phyloP scores from a whole-genome alignment of 2,329 filamentous ascomycete genomes.

The Penicillium brasilianum region DNA sequence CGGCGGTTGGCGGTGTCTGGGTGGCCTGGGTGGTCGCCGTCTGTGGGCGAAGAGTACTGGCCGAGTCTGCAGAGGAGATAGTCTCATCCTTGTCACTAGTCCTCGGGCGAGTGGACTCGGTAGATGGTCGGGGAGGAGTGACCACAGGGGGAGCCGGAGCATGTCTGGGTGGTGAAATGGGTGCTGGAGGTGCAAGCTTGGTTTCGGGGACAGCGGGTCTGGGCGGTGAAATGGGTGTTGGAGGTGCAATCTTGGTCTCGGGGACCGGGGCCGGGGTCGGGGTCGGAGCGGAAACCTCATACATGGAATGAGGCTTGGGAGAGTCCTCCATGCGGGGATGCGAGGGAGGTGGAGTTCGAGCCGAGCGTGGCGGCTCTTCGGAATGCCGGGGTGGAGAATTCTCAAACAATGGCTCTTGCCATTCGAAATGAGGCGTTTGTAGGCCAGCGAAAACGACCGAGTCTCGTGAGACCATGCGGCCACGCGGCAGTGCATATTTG shows the following conservation, averaged over 20 bases:
- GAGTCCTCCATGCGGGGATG: constrained; percentile 28
- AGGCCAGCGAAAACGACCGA: constrained; percentile 64
- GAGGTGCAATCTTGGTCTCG: not conserved
- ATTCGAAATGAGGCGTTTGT: constrained; percentile 63
- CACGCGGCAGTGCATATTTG: constrained; percentile 81
- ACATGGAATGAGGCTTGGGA: constrained; percentile 36
- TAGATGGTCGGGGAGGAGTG: constrained; percentile 23
- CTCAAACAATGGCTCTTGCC: constrained; percentile 63
- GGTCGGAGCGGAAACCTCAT: constrained; percentile 34
- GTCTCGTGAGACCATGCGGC: constrained; percentile 74
- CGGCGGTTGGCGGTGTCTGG: constrained; percentile 32
- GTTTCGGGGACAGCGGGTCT: no score
- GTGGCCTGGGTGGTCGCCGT: constrained; percentile 38
- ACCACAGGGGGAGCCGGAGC: constrained; percentile 11
- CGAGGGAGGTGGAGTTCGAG: constrained; percentile 42
- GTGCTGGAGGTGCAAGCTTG: constrained; percentile 12
- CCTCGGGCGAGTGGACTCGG: constrained; percentile 20
- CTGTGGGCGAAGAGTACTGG: constrained; percentile 63
- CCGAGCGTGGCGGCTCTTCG: constrained; percentile 28
- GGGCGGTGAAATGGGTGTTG: constrained; percentile 18
- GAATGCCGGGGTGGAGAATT: constrained; percentile 42
- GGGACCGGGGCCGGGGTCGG: constrained; percentile 15
- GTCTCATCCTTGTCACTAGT: constrained; percentile 47
- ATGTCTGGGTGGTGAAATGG: constrained; percentile 19
- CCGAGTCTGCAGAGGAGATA: constrained; percentile 63